Evolutionary conservation across 805 yeast species (phyloP), one percentile per base, ranked within the genome.

Genomic region (Hanseniaspora opuntiae): DNA sequence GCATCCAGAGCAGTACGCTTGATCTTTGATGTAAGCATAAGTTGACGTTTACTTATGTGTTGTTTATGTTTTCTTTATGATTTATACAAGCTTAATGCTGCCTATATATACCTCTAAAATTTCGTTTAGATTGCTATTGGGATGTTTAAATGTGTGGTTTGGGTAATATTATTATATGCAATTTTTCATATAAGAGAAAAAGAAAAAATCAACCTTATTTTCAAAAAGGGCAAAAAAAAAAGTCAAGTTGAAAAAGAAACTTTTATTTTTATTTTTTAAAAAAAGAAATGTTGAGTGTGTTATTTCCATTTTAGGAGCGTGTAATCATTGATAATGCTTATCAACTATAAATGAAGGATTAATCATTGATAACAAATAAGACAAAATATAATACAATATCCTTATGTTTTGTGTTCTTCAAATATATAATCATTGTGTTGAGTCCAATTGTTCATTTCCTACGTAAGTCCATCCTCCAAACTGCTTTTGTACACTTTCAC

Each of bases 401-500:
- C 14, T 12, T 3, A 30, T 30, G 33, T 30, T 30, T 30, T 3
- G 2, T 30, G 8, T 3, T 9, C 20, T 5, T 22, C 6, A 12
- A 12, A 22, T 39, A 22, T 39, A 14, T 22, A n/a, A 25, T 49
- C 24, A 20, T 8, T 51, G 54, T 8, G 44, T 36, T 50, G 65
- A 67, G 19, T 73, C 73, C 37, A 73, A 56, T 55, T 71, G 73
- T 56, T 72, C 76, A 47, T 75, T 81, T 2, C 93, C 94, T 47
- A 82, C 86, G 67, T 89, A 90, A 2, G 97, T 90, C 98, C 98
- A 93, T 7, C 98, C 97, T 46, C 96, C 97, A 73, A 93, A 93
- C 69, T 93, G 97, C 65, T 84, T 81, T 68, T 93, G 98, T n/a
- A 93, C 96, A 61, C 89, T 79, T 61, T 88, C 97, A 62, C 94